Evolutionary conservation across 345 rosid species (phyloP).

Genomic region (Gossypium turneri): DNA sequence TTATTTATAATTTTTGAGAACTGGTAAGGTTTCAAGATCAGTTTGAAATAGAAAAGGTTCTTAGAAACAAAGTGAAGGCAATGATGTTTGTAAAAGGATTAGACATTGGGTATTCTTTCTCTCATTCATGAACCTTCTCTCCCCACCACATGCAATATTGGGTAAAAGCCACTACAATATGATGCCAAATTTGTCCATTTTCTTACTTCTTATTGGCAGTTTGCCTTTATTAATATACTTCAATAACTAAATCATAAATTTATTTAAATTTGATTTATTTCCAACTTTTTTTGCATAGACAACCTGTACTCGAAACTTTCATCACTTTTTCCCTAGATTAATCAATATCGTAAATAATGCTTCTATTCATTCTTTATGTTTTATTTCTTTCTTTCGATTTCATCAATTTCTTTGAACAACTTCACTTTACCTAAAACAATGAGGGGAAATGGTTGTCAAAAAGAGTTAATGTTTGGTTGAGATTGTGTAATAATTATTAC

Average conservation of each 20-base stretch:
- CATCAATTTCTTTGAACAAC: neutral
- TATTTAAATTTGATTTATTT: neutral
- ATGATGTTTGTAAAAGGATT: constrained; percentile 10
- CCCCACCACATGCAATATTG: constrained; percentile 12
- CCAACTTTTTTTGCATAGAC: neutral
- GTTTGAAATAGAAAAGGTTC: constrained; percentile 10
- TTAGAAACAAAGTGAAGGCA: constrained; percentile 20
- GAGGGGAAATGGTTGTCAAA: constrained; percentile 1
- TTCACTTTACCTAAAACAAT: neutral
- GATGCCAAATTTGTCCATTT: constrained; percentile 11
- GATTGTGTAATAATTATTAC: neutral
- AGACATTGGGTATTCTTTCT: neutral
- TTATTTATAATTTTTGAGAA: neutral
- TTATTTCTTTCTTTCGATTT: neutral
- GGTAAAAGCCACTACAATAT: neutral
- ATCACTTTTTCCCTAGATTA: neutral
- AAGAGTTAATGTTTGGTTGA: neutral
- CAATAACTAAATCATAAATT: neutral
- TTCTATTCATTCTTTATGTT: too few species aligned
- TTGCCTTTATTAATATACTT: neutral
- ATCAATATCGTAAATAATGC: too few species aligned
- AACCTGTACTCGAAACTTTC: neutral
- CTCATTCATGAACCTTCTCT: constrained; percentile 35
- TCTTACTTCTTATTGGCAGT: neutral
- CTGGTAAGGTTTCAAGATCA: constrained; percentile 36